Conservation (phyloP, 176 grass and related monocot genomes). For the Triticum monococcum region DNA sequence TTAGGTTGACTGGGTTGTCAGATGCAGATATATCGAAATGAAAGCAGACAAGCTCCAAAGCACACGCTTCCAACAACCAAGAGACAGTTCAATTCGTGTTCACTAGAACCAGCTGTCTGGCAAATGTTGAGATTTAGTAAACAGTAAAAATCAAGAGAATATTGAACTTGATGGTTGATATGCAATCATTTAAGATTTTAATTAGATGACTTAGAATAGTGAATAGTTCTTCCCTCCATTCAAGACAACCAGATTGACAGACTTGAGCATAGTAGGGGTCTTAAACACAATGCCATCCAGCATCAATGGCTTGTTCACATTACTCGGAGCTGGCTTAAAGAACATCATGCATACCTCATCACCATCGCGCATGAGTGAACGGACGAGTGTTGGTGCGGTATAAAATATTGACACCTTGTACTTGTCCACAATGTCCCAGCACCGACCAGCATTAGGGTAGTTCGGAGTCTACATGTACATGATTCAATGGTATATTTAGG, state of each 20-base stretch:
- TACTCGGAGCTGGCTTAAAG: neutral
- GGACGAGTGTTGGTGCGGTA: constrained; percentile 87
- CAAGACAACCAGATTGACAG: constrained; percentile 6
- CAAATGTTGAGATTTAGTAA: neutral
- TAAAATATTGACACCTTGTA: constrained; percentile 96
- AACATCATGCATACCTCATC: constrained; percentile 53
- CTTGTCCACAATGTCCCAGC: constrained; percentile 98
- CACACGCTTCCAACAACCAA: neutral
- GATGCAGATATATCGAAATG: neutral
- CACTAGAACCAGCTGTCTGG: neutral
- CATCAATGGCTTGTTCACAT: neutral
- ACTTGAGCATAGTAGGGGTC: neutral
- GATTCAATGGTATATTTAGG: constrained; percentile 35
- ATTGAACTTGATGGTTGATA: neutral
- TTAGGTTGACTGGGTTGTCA: neutral
- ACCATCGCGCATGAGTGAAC: constrained; percentile 89
- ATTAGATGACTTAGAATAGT: neutral
- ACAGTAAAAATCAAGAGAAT: neutral
- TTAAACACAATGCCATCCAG: constrained; percentile 14
- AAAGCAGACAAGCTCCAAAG: neutral
- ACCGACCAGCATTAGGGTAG: constrained; percentile 87
- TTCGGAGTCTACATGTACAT: constrained; percentile 65
- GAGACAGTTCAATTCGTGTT: neutral
- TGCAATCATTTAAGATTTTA: constrained; percentile 5
- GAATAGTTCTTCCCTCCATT: neutral